Percentiles rank a stretch among this genome's conserved stretches.
Conservation (phyloP, 257 asterid species). For the Lycium ferocissimum region DNA sequence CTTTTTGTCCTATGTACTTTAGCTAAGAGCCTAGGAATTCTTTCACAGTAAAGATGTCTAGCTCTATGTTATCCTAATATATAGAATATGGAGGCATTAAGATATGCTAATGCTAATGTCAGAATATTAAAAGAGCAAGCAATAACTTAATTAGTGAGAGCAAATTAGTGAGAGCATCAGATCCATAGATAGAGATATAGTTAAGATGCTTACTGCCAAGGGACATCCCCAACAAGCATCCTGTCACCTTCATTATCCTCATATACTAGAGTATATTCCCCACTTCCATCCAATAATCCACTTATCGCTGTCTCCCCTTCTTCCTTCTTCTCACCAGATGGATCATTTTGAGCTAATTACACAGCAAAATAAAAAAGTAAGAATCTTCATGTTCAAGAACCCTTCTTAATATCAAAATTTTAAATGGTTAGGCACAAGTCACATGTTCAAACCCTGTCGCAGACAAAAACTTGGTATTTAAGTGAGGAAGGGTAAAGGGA, state of each 20-base stretch:
- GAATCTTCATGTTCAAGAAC: neutral
- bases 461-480: no score
- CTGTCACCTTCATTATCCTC: slow-evolving; percentile 99
- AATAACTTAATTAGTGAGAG: slow-evolving; percentile 31
- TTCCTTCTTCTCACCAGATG: slow-evolving; percentile 47
- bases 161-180: slow-evolving; percentile 40
- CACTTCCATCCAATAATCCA: slow-evolving; percentile 80
- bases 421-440: neutral
- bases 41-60: neutral
- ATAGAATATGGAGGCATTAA: neutral
- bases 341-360: slow-evolving; percentile 64
- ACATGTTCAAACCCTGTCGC: neutral
- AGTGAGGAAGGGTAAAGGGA: no score
- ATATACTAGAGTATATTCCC: slow-evolving; percentile 94
- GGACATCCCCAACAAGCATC: slow-evolving; percentile 99
- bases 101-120: neutral
- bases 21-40: neutral
- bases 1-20: neutral
- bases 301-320: slow-evolving; percentile 54
- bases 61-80: neutral
- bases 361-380: neutral
- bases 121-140: slow-evolving; percentile 34
- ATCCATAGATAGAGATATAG: slow-evolving; percentile 27
- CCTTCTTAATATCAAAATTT: neutral
- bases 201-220: slow-evolving; percentile 89